These are phyloP conservation scores for Ustilago vetiveriae DNA, from an alignment of 1,284 basidiomycete genomes.

Conservation along the genomic window DNA sequence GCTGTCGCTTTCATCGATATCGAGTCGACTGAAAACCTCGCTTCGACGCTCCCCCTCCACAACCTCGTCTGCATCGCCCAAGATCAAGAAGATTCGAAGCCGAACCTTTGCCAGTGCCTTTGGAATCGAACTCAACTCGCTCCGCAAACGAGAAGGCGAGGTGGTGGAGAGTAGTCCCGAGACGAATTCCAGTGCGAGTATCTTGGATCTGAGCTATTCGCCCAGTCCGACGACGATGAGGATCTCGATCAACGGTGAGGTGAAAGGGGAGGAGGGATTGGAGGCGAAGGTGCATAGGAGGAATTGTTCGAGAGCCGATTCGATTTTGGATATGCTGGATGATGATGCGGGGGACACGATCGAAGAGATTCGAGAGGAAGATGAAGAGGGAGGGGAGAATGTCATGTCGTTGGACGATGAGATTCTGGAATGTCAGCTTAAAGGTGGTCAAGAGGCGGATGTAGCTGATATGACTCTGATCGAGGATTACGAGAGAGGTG, in stretches of 20 bases:
- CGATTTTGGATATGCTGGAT: slow-evolving; percentile 29
- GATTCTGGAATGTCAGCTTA: too few species aligned
- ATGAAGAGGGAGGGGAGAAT: not conserved
- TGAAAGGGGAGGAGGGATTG: too few species aligned
- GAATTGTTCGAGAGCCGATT: slow-evolving; percentile 26
- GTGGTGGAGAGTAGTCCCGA: slow-evolving; percentile 21
- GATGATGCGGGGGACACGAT: slow-evolving; percentile 5
- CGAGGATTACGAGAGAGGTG: not conserved
- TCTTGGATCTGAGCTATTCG: slow-evolving; percentile 10
- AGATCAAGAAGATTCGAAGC: slow-evolving; percentile 28
- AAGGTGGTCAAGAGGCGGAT: slow-evolving; percentile 2
- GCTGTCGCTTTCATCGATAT: slow-evolving; percentile 18
- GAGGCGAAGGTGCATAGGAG: slow-evolving; percentile 4
- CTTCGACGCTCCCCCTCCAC: not conserved
- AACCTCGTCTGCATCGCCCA: not conserved
- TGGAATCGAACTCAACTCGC: slow-evolving; percentile 26
- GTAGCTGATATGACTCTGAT: slow-evolving; percentile 19
- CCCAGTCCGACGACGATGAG: too few species aligned
- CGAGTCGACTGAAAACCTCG: slow-evolving; percentile 16
- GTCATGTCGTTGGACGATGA: not conserved
- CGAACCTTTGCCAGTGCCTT: slow-evolving; percentile 37
- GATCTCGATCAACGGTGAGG: too few species aligned
- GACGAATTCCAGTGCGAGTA: slow-evolving; percentile 19
- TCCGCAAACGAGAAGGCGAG: slow-evolving; percentile 7
- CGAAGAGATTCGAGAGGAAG: slow-evolving; percentile 15